These are phyloP conservation scores for Xylaria curta DNA, from an alignment of 495 filamentous ascomycete species.

Conservation along the genomic window DNA sequence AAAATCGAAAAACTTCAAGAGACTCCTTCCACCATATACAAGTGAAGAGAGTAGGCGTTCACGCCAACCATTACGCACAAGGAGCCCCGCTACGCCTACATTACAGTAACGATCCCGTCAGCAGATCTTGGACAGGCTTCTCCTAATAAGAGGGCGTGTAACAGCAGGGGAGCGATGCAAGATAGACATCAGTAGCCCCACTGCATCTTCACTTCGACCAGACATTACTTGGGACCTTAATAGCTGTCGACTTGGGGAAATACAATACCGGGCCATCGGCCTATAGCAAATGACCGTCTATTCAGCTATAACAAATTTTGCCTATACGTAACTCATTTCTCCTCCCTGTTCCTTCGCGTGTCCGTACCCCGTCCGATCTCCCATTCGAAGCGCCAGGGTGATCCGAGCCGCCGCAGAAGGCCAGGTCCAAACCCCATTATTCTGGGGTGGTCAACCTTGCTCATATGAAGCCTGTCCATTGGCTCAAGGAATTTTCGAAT, in stretches of 20 bases:
- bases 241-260: conserved; percentile 13
- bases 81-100: conserved; percentile 38
- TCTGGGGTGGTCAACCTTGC: conserved; percentile 26
- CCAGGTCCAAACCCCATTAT: conserved; percentile 28
- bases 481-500: conserved; percentile 11
- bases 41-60: conserved; percentile 30
- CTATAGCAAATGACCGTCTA: conserved; percentile 18
- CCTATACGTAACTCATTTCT: conserved; percentile 27
- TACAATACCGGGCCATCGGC: conserved; percentile 14
- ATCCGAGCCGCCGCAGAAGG: conserved; percentile 26
- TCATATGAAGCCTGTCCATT: conserved; percentile 22
- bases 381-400: conserved; percentile 28
- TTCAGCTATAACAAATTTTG: conserved; percentile 25
- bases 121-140: conserved; percentile 42
- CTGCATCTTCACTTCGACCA: conserved; percentile 38
- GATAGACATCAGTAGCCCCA: conserved; percentile 42
- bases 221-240: conserved; percentile 35
- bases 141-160: conserved; percentile 38
- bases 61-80: conserved; percentile 36
- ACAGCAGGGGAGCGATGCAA: conserved; percentile 37
- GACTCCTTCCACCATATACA: conserved; percentile 3
- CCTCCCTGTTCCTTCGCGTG: conserved; percentile 20
- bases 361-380: conserved; percentile 23
- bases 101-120: conserved; percentile 42
- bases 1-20: not conserved